Evolutionary conservation across 163 green algal species (phyloP).

Genomic region (Coccomyxa subellipsoidea): DNA sequence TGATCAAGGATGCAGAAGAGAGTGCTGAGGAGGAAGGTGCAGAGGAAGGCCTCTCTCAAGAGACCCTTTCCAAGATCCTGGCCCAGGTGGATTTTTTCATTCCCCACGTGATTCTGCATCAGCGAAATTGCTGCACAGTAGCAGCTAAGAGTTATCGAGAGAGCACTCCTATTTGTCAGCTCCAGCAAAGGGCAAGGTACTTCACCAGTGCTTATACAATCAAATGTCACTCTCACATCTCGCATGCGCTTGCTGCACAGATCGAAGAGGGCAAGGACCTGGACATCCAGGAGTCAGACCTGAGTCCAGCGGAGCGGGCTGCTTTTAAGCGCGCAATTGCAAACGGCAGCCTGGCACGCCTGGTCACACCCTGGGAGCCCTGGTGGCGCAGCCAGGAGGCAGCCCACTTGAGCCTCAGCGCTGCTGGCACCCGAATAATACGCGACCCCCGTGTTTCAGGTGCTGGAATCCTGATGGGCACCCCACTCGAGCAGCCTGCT

Average conservation of each 20-base stretch:
- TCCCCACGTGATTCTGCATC: too few relatives aligned
- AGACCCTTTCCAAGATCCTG: slow-evolving; percentile 29
- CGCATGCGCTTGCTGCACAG: not conserved
- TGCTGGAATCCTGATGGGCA: too few relatives aligned
- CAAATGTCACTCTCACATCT: too few relatives aligned
- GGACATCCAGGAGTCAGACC: slow-evolving; percentile 22
- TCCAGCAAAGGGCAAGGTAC: too few relatives aligned
- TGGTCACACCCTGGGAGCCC: slow-evolving; percentile 47
- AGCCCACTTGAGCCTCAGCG: slow-evolving; percentile 19
- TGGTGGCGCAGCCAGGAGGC: slow-evolving; percentile 50
- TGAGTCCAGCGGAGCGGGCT: slow-evolving; percentile 40
- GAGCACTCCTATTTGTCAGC: too few relatives aligned
- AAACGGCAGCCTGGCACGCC: slow-evolving; percentile 26
- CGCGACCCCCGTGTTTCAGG: not conserved
- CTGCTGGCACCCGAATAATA: slow-evolving; percentile 17
- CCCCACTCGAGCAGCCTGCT: too few relatives aligned
- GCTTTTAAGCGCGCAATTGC: slow-evolving; percentile 34
- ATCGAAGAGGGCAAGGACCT: not conserved
- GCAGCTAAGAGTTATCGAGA: too few relatives aligned
- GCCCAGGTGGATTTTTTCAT: not conserved
- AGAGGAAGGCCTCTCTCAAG: slow-evolving; percentile 20
- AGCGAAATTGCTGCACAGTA: too few relatives aligned
- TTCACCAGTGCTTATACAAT: too few relatives aligned
- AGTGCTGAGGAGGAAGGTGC: not conserved
- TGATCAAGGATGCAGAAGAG: slow-evolving; percentile 11